phyloP scores from a whole-genome alignment of 2,329 filamentous ascomycete genomes.

The Alternaria sp. region DNA sequence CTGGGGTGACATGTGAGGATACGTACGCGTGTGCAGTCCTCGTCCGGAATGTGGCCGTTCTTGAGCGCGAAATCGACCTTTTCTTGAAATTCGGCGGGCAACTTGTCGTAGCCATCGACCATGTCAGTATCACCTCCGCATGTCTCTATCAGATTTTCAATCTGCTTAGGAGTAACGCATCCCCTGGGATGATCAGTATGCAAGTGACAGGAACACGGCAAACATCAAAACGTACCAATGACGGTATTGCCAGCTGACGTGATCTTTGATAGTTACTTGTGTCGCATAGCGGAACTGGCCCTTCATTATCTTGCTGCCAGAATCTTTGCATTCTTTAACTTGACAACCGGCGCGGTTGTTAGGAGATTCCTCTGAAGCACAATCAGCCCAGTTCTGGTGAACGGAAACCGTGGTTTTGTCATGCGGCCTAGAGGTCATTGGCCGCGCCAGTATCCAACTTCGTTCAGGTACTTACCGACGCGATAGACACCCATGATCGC shows the following conservation, averaged over 20 bases:
- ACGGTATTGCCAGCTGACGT: slow-evolving; percentile 77
- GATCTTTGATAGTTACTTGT: slow-evolving; percentile 70
- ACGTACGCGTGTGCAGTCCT: slow-evolving; percentile 89
- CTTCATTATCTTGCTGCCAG: slow-evolving; percentile 75
- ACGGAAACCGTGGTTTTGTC: neutral
- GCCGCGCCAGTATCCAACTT: neutral
- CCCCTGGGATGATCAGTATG: slow-evolving; percentile 67
- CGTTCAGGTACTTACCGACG: slow-evolving; percentile 28
- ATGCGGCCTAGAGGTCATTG: neutral
- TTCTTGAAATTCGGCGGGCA: slow-evolving; percentile 72
- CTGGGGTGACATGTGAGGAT: neutral
- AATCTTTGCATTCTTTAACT: slow-evolving; percentile 75
- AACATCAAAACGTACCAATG: slow-evolving; percentile 74
- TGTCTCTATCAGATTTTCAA: slow-evolving; percentile 70
- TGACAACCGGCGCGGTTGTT: slow-evolving; percentile 79
- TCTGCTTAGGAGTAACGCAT: slow-evolving; percentile 80
- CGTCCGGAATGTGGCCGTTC: slow-evolving; percentile 81
- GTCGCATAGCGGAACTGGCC: slow-evolving; percentile 75
- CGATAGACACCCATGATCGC: slow-evolving; percentile 40
- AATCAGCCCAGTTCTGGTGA: neutral
- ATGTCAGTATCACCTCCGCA: slow-evolving; percentile 68
- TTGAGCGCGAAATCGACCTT: slow-evolving; percentile 78
- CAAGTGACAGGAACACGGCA: neutral
- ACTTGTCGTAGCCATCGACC: slow-evolving; percentile 84
- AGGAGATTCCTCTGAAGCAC: slow-evolving; percentile 29